Conservation (phyloP, 2,329 filamentous ascomycete species). For the Fusarium algeriense region DNA sequence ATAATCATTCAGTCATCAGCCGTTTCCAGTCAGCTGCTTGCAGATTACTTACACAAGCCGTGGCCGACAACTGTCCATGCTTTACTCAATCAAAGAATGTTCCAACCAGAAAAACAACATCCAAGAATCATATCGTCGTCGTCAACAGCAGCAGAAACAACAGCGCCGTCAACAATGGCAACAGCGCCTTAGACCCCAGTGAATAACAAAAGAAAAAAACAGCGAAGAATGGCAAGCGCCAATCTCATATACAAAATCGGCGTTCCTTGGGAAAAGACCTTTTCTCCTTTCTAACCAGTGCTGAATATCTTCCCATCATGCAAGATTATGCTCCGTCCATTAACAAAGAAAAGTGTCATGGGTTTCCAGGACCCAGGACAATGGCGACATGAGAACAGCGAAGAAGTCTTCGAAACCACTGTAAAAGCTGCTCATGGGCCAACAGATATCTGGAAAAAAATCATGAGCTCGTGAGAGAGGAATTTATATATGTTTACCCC, state of each 20-base stretch:
- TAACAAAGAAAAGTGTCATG: constrained; percentile 31
- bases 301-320: constrained; percentile 39
- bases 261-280: constrained; percentile 31
- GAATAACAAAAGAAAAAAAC: constrained; percentile 24
- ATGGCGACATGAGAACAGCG: constrained; percentile 29
- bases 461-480: constrained; percentile 54
- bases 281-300: constrained; percentile 48
- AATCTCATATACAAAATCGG: constrained; percentile 26
- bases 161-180: constrained; percentile 21
- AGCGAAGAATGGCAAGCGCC: constrained; percentile 40
- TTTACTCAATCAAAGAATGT: constrained; percentile 46
- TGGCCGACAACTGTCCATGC: constrained; percentile 41
- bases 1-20: constrained; percentile 51
- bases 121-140: constrained; percentile 40
- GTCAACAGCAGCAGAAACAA: constrained; percentile 30
- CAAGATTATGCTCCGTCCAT: constrained; percentile 42
- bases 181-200: constrained; percentile 24
- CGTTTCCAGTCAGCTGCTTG: constrained; percentile 45
- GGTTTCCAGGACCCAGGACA: constrained; percentile 7
- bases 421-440: constrained; percentile 40
- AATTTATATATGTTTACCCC: constrained; percentile 49
- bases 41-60: constrained; percentile 45
- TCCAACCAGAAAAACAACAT: constrained; percentile 42
- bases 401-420: constrained; percentile 44
- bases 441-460: constrained; percentile 43